Conservation (phyloP, 495 filamentous ascomycete species). For the Trypethelium eluteriae region DNA sequence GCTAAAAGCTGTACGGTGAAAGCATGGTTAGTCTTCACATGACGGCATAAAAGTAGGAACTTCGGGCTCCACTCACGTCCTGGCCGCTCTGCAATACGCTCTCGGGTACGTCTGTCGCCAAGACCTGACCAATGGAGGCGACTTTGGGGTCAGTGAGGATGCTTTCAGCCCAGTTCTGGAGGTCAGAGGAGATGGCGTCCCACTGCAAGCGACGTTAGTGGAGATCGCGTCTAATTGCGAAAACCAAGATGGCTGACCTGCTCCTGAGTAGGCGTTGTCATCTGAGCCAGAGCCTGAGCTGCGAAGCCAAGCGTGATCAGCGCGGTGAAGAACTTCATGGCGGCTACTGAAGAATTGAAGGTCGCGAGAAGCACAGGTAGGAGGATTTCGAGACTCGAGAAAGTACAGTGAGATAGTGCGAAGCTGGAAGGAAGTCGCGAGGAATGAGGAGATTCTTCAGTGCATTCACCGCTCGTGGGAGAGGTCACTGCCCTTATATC, state of each 20-base stretch:
- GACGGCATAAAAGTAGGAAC: not conserved
- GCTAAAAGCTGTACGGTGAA: not conserved
- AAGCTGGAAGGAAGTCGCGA: no score
- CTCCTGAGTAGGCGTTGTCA: not conserved
- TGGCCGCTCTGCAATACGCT: not conserved
- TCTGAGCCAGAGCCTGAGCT: not conserved
- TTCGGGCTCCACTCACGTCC: not conserved
- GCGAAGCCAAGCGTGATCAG: not conserved
- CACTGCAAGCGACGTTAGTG: not conserved
- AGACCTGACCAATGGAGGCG: not conserved
- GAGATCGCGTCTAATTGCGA: not conserved
- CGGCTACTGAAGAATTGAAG: not conserved
- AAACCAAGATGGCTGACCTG: not conserved
- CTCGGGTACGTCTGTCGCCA: constrained; percentile 1
- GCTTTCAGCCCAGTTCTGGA: not conserved
- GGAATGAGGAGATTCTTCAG: no score
- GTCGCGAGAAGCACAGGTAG: no score
- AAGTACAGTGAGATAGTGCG: no score
- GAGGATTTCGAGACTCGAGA: no score
- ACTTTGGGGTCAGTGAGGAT: not conserved
- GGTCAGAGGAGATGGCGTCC: not conserved
- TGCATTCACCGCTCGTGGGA: no score
- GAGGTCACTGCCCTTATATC: no score
- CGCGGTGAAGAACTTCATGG: not conserved
- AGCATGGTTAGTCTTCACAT: not conserved